Conservation (phyloP, 148 eudicot species). For the Chenopodium berlandieri region DNA sequence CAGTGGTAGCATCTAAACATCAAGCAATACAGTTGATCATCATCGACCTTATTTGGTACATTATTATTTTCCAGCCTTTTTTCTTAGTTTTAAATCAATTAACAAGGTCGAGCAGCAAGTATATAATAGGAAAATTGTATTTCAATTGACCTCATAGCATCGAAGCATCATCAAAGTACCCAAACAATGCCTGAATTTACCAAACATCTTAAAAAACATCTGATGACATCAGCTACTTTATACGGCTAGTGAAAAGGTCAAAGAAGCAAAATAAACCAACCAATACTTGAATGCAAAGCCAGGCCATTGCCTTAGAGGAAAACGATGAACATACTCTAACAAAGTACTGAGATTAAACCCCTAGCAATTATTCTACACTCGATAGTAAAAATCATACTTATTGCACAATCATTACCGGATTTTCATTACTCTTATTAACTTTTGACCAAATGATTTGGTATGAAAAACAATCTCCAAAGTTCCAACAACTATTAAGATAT, state of each 20-base stretch:
- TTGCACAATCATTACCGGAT: background rate
- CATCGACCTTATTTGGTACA: background rate
- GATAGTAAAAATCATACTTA: background rate
- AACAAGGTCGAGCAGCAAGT: background rate
- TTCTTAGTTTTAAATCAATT: background rate
- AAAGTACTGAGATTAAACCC: too few relatives aligned
- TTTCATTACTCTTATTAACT: background rate
- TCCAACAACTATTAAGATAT: background rate
- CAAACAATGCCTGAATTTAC: background rate
- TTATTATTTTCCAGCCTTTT: background rate
- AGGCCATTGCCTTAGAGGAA: background rate
- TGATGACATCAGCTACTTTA: background rate
- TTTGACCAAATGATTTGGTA: conserved; percentile 6
- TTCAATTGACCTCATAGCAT: background rate
- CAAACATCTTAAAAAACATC: background rate
- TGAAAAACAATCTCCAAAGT: background rate
- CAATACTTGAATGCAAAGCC: background rate
- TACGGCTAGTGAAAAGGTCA: background rate
- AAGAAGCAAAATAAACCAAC: background rate
- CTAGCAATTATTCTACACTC: background rate
- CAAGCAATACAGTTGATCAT: background rate
- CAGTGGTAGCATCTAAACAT: background rate
- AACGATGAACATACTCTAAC: background rate
- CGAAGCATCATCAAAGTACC: background rate
- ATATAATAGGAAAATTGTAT: background rate